Evolutionary conservation across 345 rosid species (phyloP).

Genomic region (Erucastrum elatum): DNA sequence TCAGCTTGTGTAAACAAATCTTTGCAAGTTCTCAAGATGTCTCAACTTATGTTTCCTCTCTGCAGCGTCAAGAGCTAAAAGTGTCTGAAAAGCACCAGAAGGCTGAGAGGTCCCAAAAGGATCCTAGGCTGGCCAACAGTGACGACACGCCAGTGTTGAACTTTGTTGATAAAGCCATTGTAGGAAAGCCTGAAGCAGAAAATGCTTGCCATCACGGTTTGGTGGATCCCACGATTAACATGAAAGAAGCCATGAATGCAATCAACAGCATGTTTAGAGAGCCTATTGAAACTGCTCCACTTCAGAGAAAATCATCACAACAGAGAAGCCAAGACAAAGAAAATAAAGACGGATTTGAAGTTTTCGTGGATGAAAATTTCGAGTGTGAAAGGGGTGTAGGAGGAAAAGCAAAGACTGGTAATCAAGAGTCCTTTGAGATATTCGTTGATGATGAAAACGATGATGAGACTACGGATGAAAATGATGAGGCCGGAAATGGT

Average conservation of each 20-base stretch:
- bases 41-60: slow-evolving; percentile 12
- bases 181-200: slow-evolving; percentile 75
- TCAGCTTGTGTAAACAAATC: neutral
- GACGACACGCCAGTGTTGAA: slow-evolving; percentile 56
- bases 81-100: slow-evolving; percentile 28
- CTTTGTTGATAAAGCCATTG: slow-evolving; percentile 69
- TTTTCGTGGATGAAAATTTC: slow-evolving; percentile 56
- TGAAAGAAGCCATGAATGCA: slow-evolving; percentile 84
- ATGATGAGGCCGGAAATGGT: slow-evolving; percentile 44
- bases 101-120: slow-evolving; percentile 35
- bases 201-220: slow-evolving; percentile 85
- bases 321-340: slow-evolving; percentile 44
- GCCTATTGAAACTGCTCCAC: slow-evolving; percentile 68
- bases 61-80: slow-evolving; percentile 54
- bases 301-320: slow-evolving; percentile 49
- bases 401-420: slow-evolving; percentile 29
- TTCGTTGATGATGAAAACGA: slow-evolving; percentile 60
- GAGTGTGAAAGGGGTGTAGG: slow-evolving; percentile 31
- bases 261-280: slow-evolving; percentile 83
- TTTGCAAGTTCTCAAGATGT: slow-evolving; percentile 9
- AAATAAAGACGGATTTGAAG: slow-evolving; percentile 41
- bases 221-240: slow-evolving; percentile 82
- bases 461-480: slow-evolving; percentile 40
- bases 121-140: slow-evolving; percentile 29
- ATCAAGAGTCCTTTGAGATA: slow-evolving; percentile 54